Base-by-base conservation (phyloP, 1,139 yeast genomes). In the Magnusiomyces ingens region DNA sequence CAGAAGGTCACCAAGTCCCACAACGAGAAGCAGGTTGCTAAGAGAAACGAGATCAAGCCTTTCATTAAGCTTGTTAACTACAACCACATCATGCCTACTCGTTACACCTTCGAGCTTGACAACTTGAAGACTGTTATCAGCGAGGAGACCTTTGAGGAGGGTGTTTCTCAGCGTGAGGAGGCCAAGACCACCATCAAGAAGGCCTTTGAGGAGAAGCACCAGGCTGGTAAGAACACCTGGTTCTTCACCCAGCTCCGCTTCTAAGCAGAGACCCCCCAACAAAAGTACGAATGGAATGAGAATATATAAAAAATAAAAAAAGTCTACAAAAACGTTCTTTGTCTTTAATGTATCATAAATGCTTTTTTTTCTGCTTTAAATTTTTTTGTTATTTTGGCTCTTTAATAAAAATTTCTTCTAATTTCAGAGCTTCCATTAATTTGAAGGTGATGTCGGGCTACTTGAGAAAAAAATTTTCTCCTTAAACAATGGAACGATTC, bases 21-120 rank as follows among this genome's bases (percentile, higher is more conserved):
- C 83, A 93, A 93, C 75, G 90, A 91, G 69, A 93, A 93, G 90
- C 89, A 89, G 82, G 81, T 85, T 70, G 95, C 96, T 70, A 89
- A 89, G 86, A 88, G 95, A 82, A 88, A 96, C 72, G 88, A 85
- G 82, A 91, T 94, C 74, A 94, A 94, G 93, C 98, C 99, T 72
- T 94, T 94, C 78, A 90, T 94, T 81, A 94, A 93, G 84, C 91
- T 88, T 74, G 84, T 94, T 76, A 94, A 94, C 97, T 94, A 91
- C 96, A 91, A 90, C 93, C 99, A 94, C 79, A 82, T 94, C 77
- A 85, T 94, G 95, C 99, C 99, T 81, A 94, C 99, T 73, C 93
- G 99, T 84, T 94, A 94, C 88, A 84, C 96, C 60, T 84, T 94
- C 72, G 98, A 93, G 75, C 94, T 93, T 71, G 98, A 93, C 76